A percentile compares a stretch with the other conserved stretches of the same genome.
These are phyloP conservation scores for Leptographium lundbergii DNA, from an alignment of 2,329 filamentous ascomycete species.

Conservation along the genomic window DNA sequence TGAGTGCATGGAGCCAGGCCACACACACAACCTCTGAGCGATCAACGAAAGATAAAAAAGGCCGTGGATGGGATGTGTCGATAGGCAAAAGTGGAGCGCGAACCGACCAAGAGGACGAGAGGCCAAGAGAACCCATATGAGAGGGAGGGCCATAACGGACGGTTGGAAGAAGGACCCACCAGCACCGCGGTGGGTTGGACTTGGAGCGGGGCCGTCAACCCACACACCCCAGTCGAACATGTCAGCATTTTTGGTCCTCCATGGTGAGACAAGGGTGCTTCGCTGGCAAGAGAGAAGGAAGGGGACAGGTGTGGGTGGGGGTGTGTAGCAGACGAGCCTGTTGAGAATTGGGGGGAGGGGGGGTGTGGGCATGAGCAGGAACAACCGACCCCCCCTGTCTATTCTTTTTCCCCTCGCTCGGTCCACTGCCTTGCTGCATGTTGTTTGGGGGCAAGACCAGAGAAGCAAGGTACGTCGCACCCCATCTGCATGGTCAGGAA, in stretches of 20 bases:
- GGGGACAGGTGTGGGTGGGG: background rate
- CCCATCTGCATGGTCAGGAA: background rate
- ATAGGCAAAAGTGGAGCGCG: slow-evolving; percentile 20
- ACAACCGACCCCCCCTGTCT: background rate
- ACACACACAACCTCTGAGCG: slow-evolving; percentile 17
- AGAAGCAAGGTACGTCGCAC: background rate
- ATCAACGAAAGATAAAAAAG: slow-evolving; percentile 24
- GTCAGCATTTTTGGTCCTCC: slow-evolving; percentile 4
- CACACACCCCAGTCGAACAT: slow-evolving; percentile 2
- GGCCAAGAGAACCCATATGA: slow-evolving; percentile 3
- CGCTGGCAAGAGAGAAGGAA: slow-evolving; percentile 3
- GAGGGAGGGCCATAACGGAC: slow-evolving; percentile 4
- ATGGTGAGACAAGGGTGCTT: slow-evolving; percentile 5
- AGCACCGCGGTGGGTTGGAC: slow-evolving; percentile 8
- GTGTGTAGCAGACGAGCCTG: background rate
- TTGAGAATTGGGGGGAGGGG: background rate
- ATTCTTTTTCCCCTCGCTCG: background rate
- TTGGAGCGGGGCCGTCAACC: slow-evolving; percentile 5
- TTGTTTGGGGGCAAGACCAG: background rate
- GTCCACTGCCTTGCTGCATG: background rate
- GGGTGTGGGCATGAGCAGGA: background rate
- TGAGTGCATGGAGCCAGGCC: slow-evolving; percentile 10
- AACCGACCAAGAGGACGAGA: slow-evolving; percentile 2
- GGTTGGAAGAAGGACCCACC: slow-evolving; percentile 10
- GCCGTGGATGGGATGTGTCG: slow-evolving; percentile 16